Percentiles rank a stretch among this genome's conserved stretches.
Evolutionary conservation across 345 rosid genomes (phyloP).

Genomic region (Acer negundo): DNA sequence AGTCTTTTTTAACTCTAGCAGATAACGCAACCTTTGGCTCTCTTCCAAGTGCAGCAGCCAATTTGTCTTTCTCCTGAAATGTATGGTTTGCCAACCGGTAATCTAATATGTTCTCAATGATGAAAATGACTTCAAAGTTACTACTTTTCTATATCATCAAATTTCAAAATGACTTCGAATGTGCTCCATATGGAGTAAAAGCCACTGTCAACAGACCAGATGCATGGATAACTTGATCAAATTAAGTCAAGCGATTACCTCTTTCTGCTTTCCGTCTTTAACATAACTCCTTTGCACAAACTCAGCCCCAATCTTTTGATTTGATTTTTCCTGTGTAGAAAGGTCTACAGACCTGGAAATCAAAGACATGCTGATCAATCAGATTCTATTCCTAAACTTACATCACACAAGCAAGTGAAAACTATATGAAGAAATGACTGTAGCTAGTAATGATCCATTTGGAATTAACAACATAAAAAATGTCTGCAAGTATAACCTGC

Average conservation of each 20-base stretch:
- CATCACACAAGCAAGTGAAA: not conserved
- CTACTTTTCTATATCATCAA: not conserved
- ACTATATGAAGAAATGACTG: not conserved
- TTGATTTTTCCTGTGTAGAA: constrained; percentile 5
- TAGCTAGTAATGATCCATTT: not conserved
- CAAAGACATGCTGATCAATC: constrained; percentile 1
- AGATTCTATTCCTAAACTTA: constrained; percentile 1
- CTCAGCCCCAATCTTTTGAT: not conserved
- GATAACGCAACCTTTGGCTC: not conserved
- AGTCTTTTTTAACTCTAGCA: not conserved
- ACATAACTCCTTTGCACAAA: not conserved
- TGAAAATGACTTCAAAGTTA: no score
- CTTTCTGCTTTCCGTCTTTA: constrained; percentile 12
- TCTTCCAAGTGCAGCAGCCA: not conserved
- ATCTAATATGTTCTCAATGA: not conserved
- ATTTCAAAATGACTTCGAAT: not conserved
- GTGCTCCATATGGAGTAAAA: not conserved
- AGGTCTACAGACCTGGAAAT: constrained; percentile 19
- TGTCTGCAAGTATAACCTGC: no score
- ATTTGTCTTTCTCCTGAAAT: constrained; percentile 15
- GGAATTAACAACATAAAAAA: not conserved
- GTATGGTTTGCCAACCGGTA: not conserved
- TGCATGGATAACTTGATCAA: not conserved
- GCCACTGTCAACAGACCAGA: not conserved
- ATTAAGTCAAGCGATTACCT: constrained; percentile 10